These are phyloP conservation scores for Dryas octopetala DNA, from an alignment of 306 rosid species.

Conservation along the genomic window DNA sequence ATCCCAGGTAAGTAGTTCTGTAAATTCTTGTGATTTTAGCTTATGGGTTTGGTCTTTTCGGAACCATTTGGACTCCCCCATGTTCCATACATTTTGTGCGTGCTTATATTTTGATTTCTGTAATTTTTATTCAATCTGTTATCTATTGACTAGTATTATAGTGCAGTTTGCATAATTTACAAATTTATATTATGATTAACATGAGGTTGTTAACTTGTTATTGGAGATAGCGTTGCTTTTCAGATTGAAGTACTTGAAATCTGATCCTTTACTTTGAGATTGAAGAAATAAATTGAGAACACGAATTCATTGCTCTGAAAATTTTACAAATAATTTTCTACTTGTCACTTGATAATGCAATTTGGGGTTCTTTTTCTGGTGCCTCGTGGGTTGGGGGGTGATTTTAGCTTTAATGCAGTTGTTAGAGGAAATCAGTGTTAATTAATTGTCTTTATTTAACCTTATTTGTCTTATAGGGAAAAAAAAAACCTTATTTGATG, in stretches of 20 bases:
- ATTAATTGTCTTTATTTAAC: not conserved
- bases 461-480: not conserved
- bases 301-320: not conserved
- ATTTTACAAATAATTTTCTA: not conserved
- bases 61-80: not conserved
- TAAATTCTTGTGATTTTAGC: not conserved
- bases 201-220: not conserved
- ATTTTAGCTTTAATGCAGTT: not conserved
- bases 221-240: not conserved
- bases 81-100: not conserved
- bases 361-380: not conserved
- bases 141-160: no score
- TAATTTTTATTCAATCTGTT: no score
- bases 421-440: not conserved
- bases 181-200: no score
- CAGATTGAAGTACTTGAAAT: not conserved
- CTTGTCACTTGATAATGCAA: not conserved
- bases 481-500: not conserved
- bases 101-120: not conserved
- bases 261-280: not conserved
- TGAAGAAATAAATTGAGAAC: not conserved
- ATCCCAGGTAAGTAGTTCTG: not conserved
- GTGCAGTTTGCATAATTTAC: not conserved
- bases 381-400: not conserved
- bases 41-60: not conserved